Evolutionary conservation across 352 stramenopile genomes (phyloP).

Genomic region (Pythium periplocum): DNA sequence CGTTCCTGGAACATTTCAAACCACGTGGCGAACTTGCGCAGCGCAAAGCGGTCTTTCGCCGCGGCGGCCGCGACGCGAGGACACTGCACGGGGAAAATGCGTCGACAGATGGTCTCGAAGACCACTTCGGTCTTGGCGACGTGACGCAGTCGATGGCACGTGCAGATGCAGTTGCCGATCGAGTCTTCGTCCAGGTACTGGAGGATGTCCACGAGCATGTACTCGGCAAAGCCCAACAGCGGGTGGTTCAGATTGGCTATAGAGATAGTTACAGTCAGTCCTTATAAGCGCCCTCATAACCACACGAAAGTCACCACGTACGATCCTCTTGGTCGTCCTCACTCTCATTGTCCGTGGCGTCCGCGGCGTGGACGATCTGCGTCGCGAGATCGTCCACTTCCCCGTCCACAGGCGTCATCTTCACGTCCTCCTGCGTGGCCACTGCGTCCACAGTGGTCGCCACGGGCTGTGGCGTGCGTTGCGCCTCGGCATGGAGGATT

Average conservation of each 20-base stretch:
- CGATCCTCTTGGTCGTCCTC: conserved; percentile 17
- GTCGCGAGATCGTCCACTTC: conserved; percentile 3
- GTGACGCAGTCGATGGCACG: conserved; percentile 52
- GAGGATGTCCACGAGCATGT: conserved; percentile 63
- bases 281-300: not conserved
- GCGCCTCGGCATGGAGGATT: conserved; percentile 58
- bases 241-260: conserved; percentile 25
- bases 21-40: conserved; percentile 66
- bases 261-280: conserved; percentile 1
- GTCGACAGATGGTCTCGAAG: conserved; percentile 62
- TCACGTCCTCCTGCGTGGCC: conserved; percentile 4
- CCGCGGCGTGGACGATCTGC: not conserved
- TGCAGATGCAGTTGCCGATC: conserved; percentile 40
- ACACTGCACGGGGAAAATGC: conserved; percentile 66
- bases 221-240: conserved; percentile 65
- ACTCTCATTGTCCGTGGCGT: conserved; percentile 7
- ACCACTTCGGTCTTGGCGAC: conserved; percentile 48
- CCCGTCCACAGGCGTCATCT: conserved; percentile 8
- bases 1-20: conserved; percentile 65
- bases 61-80: conserved; percentile 28
- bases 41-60: conserved; percentile 44
- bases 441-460: conserved; percentile 3
- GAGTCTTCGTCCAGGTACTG: conserved; percentile 74
- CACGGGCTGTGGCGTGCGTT: conserved; percentile 1
- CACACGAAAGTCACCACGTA: conserved; percentile 5